A percentile compares a stretch with the other conserved stretches of the same genome.
Evolutionary conservation across 2,329 filamentous ascomycete species (phyloP).

Genomic region (Aspergillus eucalypticola): DNA sequence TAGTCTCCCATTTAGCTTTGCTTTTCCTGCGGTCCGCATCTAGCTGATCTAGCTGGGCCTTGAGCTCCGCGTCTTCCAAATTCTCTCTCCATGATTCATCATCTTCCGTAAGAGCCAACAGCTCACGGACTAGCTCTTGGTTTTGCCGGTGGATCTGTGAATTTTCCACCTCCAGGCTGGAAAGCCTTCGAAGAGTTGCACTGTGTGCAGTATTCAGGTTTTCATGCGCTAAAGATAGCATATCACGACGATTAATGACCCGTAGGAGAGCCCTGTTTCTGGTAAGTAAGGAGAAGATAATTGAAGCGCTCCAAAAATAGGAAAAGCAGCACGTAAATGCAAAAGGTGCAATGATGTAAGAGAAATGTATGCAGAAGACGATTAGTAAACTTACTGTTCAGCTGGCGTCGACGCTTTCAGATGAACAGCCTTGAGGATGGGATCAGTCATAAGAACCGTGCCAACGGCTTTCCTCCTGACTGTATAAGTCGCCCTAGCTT

Average conservation of each 20-base stretch:
- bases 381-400: constrained; percentile 59
- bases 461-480: constrained; percentile 70
- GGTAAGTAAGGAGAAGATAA: constrained; percentile 15
- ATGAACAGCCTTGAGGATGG: constrained; percentile 76
- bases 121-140: constrained; percentile 60
- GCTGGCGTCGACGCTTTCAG: constrained; percentile 63
- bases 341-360: not conserved
- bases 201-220: constrained; percentile 58
- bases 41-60: constrained; percentile 58
- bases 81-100: constrained; percentile 54
- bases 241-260: constrained; percentile 67
- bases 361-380: not conserved
- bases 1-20: constrained; percentile 68
- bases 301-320: not conserved
- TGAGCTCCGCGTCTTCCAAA: constrained; percentile 55
- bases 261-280: constrained; percentile 64
- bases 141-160: constrained; percentile 61
- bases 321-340: constrained; percentile 4
- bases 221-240: constrained; percentile 64
- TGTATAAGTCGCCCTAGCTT: constrained; percentile 69
- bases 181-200: constrained; percentile 55
- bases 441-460: constrained; percentile 69
- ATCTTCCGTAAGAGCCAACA: constrained; percentile 64
- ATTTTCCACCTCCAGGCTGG: constrained; percentile 59
- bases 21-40: constrained; percentile 63